Percentiles rank a stretch among this genome's conserved stretches.
Evolutionary conservation across 2,329 filamentous ascomycete species (phyloP).

Genomic region (Colletotrichum plurivorum): DNA sequence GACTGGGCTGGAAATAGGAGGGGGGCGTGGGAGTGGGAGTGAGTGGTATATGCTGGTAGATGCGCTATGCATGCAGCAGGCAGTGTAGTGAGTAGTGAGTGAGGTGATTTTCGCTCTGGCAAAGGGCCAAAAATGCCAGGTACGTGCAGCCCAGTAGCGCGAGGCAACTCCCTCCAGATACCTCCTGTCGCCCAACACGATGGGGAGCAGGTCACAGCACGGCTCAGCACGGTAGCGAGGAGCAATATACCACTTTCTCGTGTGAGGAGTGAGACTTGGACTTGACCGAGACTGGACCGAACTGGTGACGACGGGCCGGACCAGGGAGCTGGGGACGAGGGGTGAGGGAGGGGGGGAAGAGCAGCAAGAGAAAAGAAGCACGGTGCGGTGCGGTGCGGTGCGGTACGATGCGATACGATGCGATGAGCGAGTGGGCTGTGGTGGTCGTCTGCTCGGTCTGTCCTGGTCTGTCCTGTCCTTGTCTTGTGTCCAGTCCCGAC

Average conservation of each 20-base stretch:
- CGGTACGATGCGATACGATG: conserved; percentile 7
- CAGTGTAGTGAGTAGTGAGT: conserved; percentile 16
- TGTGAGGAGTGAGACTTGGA: neutral
- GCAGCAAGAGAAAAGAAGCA: conserved; percentile 17
- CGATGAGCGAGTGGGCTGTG: neutral
- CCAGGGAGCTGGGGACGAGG: too few species aligned
- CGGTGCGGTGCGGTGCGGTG: conserved; percentile 20
- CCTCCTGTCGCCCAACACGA: neutral
- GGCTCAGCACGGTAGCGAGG: conserved; percentile 1
- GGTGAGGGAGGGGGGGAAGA: too few species aligned
- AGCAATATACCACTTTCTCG: conserved; percentile 24
- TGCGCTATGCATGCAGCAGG: conserved; percentile 40
- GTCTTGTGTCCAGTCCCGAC: too few species aligned
- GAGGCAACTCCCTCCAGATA: conserved; percentile 32
- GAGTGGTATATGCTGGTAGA: conserved; percentile 36
- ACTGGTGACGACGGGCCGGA: conserved; percentile 36
- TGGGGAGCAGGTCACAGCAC: conserved; percentile 6
- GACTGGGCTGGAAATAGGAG: conserved; percentile 36
- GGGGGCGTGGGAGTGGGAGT: conserved; percentile 35
- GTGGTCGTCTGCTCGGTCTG: conserved; percentile 13
- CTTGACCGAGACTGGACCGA: neutral
- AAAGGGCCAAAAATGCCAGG: conserved; percentile 45
- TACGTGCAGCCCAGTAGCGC: conserved; percentile 43
- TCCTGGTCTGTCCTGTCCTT: neutral
- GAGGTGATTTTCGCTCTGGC: conserved; percentile 38